Base-by-base conservation (phyloP, 2,329 filamentous ascomycete genomes). In the Clonostachys rhizophaga region DNA sequence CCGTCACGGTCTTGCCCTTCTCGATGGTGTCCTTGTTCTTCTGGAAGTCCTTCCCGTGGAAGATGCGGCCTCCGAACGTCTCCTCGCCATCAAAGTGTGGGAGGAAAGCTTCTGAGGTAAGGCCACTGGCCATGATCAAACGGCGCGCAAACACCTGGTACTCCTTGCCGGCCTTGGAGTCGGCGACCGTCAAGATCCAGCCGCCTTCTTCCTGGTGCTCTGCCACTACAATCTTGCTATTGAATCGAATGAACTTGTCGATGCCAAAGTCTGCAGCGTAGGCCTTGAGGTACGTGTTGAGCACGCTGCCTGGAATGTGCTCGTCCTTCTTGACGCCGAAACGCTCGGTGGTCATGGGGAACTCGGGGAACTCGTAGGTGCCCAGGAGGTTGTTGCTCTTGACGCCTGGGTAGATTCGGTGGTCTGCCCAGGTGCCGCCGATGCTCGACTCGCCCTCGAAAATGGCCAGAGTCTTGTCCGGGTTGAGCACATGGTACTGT, bases 331-430 rank as follows among this genome's bases (percentile, higher is more conserved):
- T 59, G 20, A 80, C 62, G 2, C 68, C 69, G 54, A 78, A 83
- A 0, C 65, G 71, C 18, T 74, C 73, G 7, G 68, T 62, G 49
- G 75, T 71, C 81, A 91, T 85, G n/a, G 85, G 84, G 50, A 87
- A 89, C 55, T 89, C 87, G 1, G 81, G 80, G 56, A 79, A 90
- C 61, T 91, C 85, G 54, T 84, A 89, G 0, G 81, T 86, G 5
- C 87, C 86, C 12, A 84, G 62, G 60, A 89, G 76, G 57, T 90
- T 91, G 64, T 92, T 91, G 44, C 80, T 83, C 55, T 82, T 86
- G 43, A 91, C 72, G 2, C 81, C 82, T 0, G 82, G 78, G 59
- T 91, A 86, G 1, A 89, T 65, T 2, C 86, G 76, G 37, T 85
- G 70, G 47, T 79, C 70, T 10, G 82, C 78, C 87, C 87, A 91